phyloP scores from a whole-genome alignment of 495 filamentous ascomycete species.

The Penicillium coffeae region DNA sequence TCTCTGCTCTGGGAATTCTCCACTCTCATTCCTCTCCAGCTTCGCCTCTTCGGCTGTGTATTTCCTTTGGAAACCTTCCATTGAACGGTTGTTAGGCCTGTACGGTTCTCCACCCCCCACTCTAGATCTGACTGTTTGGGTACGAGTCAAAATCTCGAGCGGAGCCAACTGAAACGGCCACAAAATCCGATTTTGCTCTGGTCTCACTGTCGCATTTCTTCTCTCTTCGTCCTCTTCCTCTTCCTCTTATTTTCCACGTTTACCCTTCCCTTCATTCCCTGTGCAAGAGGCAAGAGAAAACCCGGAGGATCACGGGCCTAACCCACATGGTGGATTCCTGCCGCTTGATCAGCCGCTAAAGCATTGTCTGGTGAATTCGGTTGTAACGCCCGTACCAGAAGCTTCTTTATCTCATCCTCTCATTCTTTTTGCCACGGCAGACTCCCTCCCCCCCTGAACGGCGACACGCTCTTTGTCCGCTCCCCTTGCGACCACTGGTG shows the following conservation, averaged over 20 bases:
- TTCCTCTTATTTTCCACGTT: neutral
- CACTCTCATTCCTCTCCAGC: neutral
- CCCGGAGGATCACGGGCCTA: conserved; percentile 11
- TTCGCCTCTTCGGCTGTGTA: neutral
- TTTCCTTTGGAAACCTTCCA: neutral
- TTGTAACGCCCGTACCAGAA: conserved; percentile 16
- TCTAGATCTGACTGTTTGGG: conserved; percentile 2
- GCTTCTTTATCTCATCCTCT: conserved; percentile 15
- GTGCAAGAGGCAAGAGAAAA: neutral
- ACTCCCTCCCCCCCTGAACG: conserved; percentile 19
- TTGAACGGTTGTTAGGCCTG: too few relatives aligned
- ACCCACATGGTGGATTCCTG: conserved; percentile 26
- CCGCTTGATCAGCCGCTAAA: conserved; percentile 28
- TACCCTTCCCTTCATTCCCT: neutral
- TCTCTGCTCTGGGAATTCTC: neutral
- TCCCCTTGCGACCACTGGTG: conserved; percentile 17
- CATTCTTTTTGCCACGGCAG: conserved; percentile 1
- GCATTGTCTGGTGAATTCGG: conserved; percentile 13
- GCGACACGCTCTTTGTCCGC: conserved; percentile 2
- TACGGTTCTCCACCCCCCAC: conserved; percentile 7
- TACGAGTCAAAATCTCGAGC: neutral
- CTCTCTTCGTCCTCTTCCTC: neutral
- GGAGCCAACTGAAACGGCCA: neutral
- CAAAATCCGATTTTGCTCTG: neutral
- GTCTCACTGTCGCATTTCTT: conserved; percentile 2